Evolutionary conservation across 345 rosid genomes (phyloP), one percentile per base, ranked within the genome.

Genomic region (Brassica cretica): DNA sequence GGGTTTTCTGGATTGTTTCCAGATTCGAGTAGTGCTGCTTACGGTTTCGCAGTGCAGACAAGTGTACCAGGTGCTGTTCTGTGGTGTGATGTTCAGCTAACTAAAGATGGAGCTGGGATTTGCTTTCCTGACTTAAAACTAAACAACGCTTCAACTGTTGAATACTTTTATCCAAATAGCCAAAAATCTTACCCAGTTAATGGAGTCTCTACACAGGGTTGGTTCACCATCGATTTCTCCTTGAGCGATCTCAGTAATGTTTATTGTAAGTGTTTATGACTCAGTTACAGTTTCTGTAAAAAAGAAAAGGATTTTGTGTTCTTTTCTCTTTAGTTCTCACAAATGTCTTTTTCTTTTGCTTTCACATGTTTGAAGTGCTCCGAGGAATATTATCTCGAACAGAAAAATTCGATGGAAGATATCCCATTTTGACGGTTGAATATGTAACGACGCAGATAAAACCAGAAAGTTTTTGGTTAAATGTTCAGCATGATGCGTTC

Each of bases 61-160:
- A 80, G 96, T 78, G 67, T 76, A 14, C 12, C 83, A 0, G 25
- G 60, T 75, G 81, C 68, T 25, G 66, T 80, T 35, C 76, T 82
- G 8, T 91, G 90, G 95, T 91, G 98, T 84, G 93, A 93, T 76
- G 87, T 91, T 66, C 98, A 91, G 78, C 84, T 93, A 68, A 91
- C 93, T 25, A 89, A 91, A 80, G 98, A 93, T 83, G 73, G n/a
- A 9, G 68, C 32, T 35, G 98, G 93, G 9, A 86, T 93, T 81
- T 93, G 98, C 71, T 78, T 84, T 60, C 88, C 95, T 66, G 78
- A 85, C 71, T 14, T 93, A 64, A 77, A 14, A 59, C 70, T 93
- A 35, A 65, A 82, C 5, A 93, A 90, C 80, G 82, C 76, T 73
- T 86, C 95, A 56, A 24, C 4, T 72, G 82, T 88, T 30, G 0